Percentiles rank a stretch among this genome's conserved stretches.
These are phyloP conservation scores for Scleroderma citrinum DNA, from an alignment of 768 basidiomycete species.

Conservation along the genomic window DNA sequence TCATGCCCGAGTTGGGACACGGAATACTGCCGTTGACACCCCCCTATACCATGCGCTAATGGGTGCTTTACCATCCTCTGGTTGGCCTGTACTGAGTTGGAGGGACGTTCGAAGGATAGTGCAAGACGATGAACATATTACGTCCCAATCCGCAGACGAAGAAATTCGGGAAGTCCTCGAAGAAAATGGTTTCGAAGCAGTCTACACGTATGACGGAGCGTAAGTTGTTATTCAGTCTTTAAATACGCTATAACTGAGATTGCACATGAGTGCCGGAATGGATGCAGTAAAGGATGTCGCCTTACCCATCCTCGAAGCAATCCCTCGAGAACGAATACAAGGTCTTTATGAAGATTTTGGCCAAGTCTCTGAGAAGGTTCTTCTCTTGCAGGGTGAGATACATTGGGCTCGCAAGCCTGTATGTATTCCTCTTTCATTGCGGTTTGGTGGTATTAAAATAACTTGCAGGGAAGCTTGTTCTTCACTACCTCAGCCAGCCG, in stretches of 20 bases:
- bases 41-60: constrained; percentile 1
- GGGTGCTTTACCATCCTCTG: constrained; percentile 2
- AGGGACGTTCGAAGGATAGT: constrained; percentile 14
- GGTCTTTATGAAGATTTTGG: constrained; percentile 37
- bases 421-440: constrained; percentile 1
- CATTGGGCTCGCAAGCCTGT: constrained; percentile 36
- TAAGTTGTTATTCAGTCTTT: constrained; percentile 20
- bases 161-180: constrained; percentile 28
- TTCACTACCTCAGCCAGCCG: constrained; percentile 29
- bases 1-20: constrained; percentile 5
- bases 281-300: constrained; percentile 37
- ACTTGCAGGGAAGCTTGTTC: constrained; percentile 24
- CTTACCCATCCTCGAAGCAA: constrained; percentile 29
- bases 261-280: constrained; percentile 26
- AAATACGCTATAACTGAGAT: neutral
- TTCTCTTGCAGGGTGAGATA: constrained; percentile 35
- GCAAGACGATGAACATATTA: constrained; percentile 16
- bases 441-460: neutral
- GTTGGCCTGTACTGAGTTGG: constrained; percentile 22
- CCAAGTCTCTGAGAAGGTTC: constrained; percentile 28
- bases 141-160: constrained; percentile 18
- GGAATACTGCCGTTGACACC: neutral
- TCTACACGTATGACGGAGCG: constrained; percentile 37
- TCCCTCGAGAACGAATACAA: constrained; percentile 27
- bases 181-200: constrained; percentile 35